Conservation (phyloP, 768 basidiomycete species). For the Ramaria sp. region DNA sequence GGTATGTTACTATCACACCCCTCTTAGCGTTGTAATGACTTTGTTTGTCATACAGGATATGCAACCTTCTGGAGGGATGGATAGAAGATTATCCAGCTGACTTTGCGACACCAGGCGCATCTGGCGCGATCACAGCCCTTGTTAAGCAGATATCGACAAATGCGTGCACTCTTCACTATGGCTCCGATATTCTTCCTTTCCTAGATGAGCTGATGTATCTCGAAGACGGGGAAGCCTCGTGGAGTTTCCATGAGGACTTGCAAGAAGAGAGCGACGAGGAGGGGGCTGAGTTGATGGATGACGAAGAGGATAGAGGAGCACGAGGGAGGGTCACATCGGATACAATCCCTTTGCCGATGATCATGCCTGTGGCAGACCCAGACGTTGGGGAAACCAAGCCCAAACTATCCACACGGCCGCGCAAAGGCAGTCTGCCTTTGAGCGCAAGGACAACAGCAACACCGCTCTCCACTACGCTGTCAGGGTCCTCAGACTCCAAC, state of each 20-base stretch:
- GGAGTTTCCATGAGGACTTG: constrained; percentile 59
- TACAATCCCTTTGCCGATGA: neutral
- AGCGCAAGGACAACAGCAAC: constrained; percentile 4
- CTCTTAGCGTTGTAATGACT: neutral
- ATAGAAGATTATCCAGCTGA: constrained; percentile 66
- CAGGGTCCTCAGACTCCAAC: neutral
- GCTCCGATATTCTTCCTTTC: constrained; percentile 74
- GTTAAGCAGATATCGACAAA: constrained; percentile 73
- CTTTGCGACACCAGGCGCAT: constrained; percentile 67
- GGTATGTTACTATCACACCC: constrained; percentile 31
- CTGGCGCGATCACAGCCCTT: constrained; percentile 61
- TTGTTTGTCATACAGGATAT: constrained; percentile 43
- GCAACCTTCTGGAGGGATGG: constrained; percentile 70
- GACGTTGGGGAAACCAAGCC: neutral
- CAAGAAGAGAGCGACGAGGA: constrained; percentile 47
- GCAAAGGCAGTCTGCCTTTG: constrained; percentile 8
- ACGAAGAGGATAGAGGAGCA: constrained; percentile 30
- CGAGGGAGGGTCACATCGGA: neutral
- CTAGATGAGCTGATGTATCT: constrained; percentile 54
- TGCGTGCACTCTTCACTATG: constrained; percentile 77
- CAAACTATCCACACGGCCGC: constrained; percentile 6
- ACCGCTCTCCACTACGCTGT: neutral
- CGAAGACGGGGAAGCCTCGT: constrained; percentile 57
- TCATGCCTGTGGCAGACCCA: neutral
- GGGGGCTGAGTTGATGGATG: constrained; percentile 38